phyloP scores from a whole-genome alignment of 257 asterid genomes.

The Anisodus acutangulus region DNA sequence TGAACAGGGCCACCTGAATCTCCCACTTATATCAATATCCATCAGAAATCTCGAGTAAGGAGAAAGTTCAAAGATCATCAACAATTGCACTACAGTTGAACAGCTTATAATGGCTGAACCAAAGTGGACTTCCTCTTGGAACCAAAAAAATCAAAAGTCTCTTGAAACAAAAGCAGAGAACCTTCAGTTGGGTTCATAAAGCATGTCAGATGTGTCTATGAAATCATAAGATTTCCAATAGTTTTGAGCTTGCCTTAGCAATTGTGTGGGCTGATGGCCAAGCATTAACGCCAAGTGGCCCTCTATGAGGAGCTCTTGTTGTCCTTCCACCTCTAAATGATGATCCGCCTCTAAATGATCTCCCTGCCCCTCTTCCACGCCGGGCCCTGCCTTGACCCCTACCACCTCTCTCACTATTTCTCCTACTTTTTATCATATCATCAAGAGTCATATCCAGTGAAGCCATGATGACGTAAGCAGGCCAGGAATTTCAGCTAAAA shows the following conservation, averaged over 20 bases:
- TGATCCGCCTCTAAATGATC: conserved; percentile 69
- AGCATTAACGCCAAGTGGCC: conserved; percentile 74
- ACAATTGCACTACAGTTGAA: conserved; percentile 43
- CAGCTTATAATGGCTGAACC: conserved; percentile 45
- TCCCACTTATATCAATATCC: conserved; percentile 55
- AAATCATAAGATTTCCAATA: conserved; percentile 68
- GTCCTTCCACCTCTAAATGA: conserved; percentile 42
- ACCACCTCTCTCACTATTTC: conserved; percentile 58
- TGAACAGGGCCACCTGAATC: conserved; percentile 36
- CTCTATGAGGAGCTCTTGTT: conserved; percentile 68
- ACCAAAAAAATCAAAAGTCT: conserved; percentile 47
- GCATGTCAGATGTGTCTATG: conserved; percentile 56
- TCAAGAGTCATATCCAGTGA: conserved; percentile 81
- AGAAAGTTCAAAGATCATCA: conserved; percentile 47
- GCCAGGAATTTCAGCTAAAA: conserved; percentile 12
- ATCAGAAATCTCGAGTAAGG: conserved; percentile 43
- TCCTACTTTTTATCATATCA: conserved; percentile 86
- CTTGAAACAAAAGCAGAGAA: conserved; percentile 55
- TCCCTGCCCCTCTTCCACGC: conserved; percentile 74
- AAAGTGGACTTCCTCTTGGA: conserved; percentile 54
- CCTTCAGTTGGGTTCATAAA: conserved; percentile 52
- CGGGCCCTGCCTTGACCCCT: conserved; percentile 69
- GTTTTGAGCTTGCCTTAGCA: conserved; percentile 97
- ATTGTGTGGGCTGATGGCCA: conserved; percentile 66
- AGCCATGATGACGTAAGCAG: conserved; percentile 58